A percentile compares a stretch with the other conserved stretches of the same genome.
phyloP scores from a whole-genome alignment of 2,329 filamentous ascomycete species.

The Colletotrichum chrysophilum region DNA sequence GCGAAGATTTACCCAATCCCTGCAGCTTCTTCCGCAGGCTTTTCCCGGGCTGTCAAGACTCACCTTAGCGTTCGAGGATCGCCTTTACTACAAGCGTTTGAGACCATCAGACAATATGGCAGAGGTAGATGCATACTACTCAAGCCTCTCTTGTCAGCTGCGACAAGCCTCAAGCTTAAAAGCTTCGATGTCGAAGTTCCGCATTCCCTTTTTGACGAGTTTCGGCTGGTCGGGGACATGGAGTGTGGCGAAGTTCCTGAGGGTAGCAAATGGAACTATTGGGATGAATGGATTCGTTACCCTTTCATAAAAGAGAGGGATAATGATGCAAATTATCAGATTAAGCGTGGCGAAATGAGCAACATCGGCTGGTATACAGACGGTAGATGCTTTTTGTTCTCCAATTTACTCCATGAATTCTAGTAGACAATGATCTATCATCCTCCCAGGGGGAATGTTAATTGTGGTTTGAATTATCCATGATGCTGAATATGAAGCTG shows the following conservation, averaged over 20 bases:
- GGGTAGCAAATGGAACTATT: neutral
- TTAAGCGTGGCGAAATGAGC: neutral
- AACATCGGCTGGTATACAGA: neutral
- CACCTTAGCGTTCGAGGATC: too few relatives aligned
- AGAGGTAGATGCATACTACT: too few relatives aligned
- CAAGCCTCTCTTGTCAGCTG: too few relatives aligned
- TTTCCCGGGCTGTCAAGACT: too few relatives aligned
- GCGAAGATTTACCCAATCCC: too few relatives aligned
- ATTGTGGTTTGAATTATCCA: neutral
- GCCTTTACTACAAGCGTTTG: too few relatives aligned
- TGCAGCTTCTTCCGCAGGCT: too few relatives aligned
- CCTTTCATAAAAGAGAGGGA: neutral
- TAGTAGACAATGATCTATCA: neutral
- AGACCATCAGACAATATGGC: too few relatives aligned
- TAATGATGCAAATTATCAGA: neutral
- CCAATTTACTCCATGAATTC: neutral
- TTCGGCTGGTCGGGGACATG: neutral
- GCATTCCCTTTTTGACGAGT: neutral
- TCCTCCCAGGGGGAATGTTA: neutral
- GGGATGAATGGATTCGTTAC: neutral
- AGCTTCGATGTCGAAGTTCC: neutral
- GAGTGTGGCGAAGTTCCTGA: neutral
- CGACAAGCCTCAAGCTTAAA: too few relatives aligned
- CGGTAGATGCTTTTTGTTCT: neutral
- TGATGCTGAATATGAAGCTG: neutral